Conservation (phyloP, 164 flowering plant species). For the Liriodendron chinense region DNA sequence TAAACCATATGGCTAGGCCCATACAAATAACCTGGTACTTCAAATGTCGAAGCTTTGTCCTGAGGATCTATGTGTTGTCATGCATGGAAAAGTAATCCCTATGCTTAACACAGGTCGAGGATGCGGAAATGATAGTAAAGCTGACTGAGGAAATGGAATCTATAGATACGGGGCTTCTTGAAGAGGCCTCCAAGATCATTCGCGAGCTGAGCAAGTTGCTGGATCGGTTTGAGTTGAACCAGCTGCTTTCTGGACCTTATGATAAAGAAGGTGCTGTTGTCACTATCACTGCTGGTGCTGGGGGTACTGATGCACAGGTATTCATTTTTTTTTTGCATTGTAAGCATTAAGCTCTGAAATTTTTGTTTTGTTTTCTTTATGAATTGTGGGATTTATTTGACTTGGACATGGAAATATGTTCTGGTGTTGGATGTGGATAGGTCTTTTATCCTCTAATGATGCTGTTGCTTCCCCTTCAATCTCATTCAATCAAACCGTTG, state of each 20-base stretch:
- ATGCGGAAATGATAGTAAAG: conserved; percentile 81
- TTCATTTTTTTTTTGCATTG: not conserved
- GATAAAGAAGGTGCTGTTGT: conserved; percentile 95
- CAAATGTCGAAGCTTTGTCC: not conserved
- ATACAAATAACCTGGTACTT: not conserved
- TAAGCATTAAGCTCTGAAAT: not conserved
- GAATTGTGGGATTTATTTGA: not conserved
- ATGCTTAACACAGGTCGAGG: conserved; percentile 59
- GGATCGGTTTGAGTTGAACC: conserved; percentile 82
- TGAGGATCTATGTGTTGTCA: not conserved
- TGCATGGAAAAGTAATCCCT: not conserved
- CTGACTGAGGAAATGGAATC: conserved; percentile 95
- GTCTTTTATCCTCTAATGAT: not conserved
- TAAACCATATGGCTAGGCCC: not conserved
- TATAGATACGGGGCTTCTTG: conserved; percentile 69
- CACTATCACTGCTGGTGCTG: conserved; percentile 90
- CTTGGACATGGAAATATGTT: not conserved
- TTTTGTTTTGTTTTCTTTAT: not conserved
- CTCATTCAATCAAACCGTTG: not conserved
- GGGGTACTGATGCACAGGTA: conserved; percentile 99
- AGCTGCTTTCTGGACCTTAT: conserved; percentile 92
- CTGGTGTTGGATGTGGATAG: not conserved
- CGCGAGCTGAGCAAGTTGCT: conserved; percentile 64
- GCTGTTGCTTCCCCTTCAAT: not conserved
- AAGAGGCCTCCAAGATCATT: conserved; percentile 66